Percentiles rank a stretch among this genome's conserved stretches.
phyloP scores from a whole-genome alignment of 352 stramenopile genomes.

The Plasmopara halstedii region DNA sequence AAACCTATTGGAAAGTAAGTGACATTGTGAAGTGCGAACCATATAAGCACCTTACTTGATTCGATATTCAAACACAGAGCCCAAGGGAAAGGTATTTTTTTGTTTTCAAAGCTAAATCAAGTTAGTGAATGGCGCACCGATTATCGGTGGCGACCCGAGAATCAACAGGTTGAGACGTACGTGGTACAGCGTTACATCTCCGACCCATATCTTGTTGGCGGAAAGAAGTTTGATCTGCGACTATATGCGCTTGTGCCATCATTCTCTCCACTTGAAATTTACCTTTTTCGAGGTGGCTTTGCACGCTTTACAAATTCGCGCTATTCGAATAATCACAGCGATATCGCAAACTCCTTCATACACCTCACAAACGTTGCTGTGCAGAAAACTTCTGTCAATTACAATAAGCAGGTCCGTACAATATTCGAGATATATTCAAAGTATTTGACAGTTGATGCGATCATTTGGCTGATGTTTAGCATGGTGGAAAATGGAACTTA shows the following conservation, averaged over 20 bases:
- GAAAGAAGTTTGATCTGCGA: conserved; percentile 94
- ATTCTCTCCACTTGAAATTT: conserved; percentile 89
- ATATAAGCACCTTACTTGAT: neutral
- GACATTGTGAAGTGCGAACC: neutral
- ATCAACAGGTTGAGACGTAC: conserved; percentile 87
- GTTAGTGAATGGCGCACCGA: conserved; percentile 92
- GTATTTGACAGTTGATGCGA: neutral
- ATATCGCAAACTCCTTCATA: conserved; percentile 89
- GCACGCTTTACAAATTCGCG: conserved; percentile 87
- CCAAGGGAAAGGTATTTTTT: conserved; percentile 90
- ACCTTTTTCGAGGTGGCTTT: conserved; percentile 88
- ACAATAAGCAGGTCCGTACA: conserved; percentile 72
- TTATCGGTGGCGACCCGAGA: conserved; percentile 69
- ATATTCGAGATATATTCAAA: neutral
- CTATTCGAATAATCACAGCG: conserved; percentile 84
- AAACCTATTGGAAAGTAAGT: conserved; percentile 90
- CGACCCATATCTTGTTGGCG: conserved; percentile 90
- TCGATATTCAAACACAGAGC: too few species aligned
- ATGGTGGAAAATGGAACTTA: conserved; percentile 90
- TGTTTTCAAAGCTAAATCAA: conserved; percentile 91
- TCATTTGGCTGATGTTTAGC: conserved; percentile 17
- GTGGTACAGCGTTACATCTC: conserved; percentile 92
- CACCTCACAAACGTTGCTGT: conserved; percentile 94
- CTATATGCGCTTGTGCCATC: conserved; percentile 90
- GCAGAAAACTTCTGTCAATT: conserved; percentile 91